Base-by-base conservation (phyloP, 2,329 filamentous ascomycete species). In the Tolypocladium ovalisporum region DNA sequence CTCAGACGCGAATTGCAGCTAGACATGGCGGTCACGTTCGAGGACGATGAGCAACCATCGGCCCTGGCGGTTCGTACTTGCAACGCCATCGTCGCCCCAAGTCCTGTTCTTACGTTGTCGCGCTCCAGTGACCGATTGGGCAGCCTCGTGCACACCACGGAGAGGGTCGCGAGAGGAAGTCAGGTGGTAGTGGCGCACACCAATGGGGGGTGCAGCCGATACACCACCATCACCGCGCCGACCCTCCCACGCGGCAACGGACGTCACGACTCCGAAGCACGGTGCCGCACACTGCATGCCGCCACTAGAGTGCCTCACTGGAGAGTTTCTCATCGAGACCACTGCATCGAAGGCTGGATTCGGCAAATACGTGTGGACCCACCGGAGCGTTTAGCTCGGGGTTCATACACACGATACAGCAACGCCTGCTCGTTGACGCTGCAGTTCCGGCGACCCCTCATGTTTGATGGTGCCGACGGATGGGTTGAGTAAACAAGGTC, bases 131-230 rank as follows among this genome's bases (percentile, higher is more conserved):
- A 62, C 57, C 58, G 62, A 68, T 65, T 65, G 63, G 63, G 57
- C 58, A 69, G 66, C 67, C 67, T 69, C 67, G 67, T 70, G 68
- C 67, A 64, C 61, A 60, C 54, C 60, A 58, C 54, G 56, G 56
- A 63, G 65, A 66, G 68, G 66, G 63, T 64, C 64, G 62, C 59
- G 61, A 59, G 64, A 63, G n/a, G 60, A 62, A 35, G 71, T 75
- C 73, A 75, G 67, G 69, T 74, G 73, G 47, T 56, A 67, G 64
- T 66, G 65, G 62, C 67, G 64, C 63, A 67, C 60, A 57, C 73
- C 73, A 75, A 75, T 75, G 61, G 68, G 32, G n/a, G 54, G 37
- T 19, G 22, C 19, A 39, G 40, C 52, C 59, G 36, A 58, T 56
- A 57, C 66, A 68, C 66, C 44, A 29, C 24, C 44, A 47, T 3